Evolutionary conservation across 2,329 filamentous ascomycete genomes (phyloP).

Genomic region (Xylariaceae sp.): DNA sequence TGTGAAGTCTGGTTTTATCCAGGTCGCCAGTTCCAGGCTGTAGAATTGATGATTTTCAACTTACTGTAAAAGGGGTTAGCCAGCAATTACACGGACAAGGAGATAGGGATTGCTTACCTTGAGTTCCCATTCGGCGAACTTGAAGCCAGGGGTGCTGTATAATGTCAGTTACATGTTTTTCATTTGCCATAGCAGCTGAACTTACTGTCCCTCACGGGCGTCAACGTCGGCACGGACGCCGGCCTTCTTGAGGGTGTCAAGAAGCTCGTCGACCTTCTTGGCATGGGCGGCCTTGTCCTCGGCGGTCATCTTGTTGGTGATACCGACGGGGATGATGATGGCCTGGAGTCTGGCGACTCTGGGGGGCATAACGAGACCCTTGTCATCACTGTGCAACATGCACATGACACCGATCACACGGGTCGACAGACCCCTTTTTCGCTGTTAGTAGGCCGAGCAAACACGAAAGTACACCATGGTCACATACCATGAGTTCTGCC

Average conservation of each 20-base stretch:
- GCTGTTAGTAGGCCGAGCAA: not conserved
- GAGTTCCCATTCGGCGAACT: slow-evolving; percentile 98
- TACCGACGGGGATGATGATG: slow-evolving; percentile 84
- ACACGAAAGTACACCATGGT: no score
- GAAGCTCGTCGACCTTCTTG: slow-evolving; percentile 68
- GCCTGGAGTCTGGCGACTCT: slow-evolving; percentile 81
- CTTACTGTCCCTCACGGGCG: slow-evolving; percentile 71
- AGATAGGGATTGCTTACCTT: slow-evolving; percentile 41
- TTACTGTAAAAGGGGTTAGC: slow-evolving; percentile 7
- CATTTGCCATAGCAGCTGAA: not conserved
- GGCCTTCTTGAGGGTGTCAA: slow-evolving; percentile 61
- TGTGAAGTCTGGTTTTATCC: not conserved
- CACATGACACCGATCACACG: slow-evolving; percentile 98
- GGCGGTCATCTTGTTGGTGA: slow-evolving; percentile 79
- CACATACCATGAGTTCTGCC: slow-evolving; percentile 83
- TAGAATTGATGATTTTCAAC: not conserved
- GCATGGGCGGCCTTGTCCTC: slow-evolving; percentile 74
- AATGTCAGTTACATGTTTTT: slow-evolving; percentile 7
- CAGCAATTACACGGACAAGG: not conserved
- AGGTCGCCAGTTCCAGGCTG: not conserved
- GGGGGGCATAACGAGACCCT: slow-evolving; percentile 88
- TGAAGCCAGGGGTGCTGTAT: slow-evolving; percentile 78
- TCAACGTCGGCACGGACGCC: slow-evolving; percentile 78
- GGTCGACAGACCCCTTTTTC: slow-evolving; percentile 73
- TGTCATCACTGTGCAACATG: slow-evolving; percentile 95